Base-by-base conservation (phyloP, 2,329 filamentous ascomycete genomes). In the Colletotrichum sp. region DNA sequence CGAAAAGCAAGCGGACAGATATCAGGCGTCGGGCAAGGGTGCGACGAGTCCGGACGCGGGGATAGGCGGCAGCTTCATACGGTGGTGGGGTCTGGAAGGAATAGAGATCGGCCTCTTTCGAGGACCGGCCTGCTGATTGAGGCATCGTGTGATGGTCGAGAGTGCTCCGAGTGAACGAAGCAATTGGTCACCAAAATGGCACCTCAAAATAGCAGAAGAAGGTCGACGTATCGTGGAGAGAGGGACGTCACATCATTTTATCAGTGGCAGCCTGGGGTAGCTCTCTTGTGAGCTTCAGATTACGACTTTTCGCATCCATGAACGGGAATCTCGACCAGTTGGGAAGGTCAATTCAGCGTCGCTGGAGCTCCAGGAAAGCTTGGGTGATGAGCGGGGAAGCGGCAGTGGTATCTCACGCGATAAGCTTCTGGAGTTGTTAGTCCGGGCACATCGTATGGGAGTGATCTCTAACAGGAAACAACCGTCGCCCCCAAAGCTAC, bases 1-100 rank as follows among this genome's bases (percentile, higher is more conserved):
- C 72, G 24, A 75, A 32, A 16, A 77, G 66, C 36, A 65, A 62
- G 7, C 66, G 75, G 15, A 34, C 49, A 13, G 75, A 77, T 34
- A 57, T 10, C 60, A 77, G 52, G 52, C 62, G 64, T 12, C 75
- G 66, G 24, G 34, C 30, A 30, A 77, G 71, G 13, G 63, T 26
- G 32, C 75, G 71, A 28, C 71, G 75, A 30, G 71, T 21, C 36
- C 66, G 75, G 16, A 71, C 52, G 36, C 71, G 71, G 57, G 75
- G 75, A 16, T 77, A 77, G 5, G 75, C 75, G 16, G 66, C 71
- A 36, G 66, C 72, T 67, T 77, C 75, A 39, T 77, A 77, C 26
- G 75, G 75, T 16, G 75, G 75, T 34, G 75, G 75, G 15, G 72
- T 68, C 52, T 70, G 71, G 24, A 70, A 66, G 63, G 70, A 24